Conservation (phyloP, 345 rosid species). For the Euclidium syriacum region DNA sequence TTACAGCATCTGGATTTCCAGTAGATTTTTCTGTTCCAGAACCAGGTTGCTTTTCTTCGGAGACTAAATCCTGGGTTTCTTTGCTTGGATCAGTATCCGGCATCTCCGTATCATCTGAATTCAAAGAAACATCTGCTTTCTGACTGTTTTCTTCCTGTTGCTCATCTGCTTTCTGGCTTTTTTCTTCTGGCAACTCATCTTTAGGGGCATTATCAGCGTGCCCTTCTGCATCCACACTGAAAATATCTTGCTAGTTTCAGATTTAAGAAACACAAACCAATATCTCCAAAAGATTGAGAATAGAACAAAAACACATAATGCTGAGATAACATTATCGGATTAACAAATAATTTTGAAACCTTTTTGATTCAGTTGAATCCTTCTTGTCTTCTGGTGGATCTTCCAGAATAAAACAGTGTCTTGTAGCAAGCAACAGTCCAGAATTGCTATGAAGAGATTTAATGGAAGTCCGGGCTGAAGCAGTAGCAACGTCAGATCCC, state of each 20-base stretch:
- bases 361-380: conserved; percentile 41
- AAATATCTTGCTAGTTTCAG: conserved; percentile 35
- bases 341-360: conserved; percentile 37
- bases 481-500: conserved; percentile 65
- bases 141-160: conserved; percentile 30
- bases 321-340: not conserved
- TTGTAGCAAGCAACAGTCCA: conserved; percentile 67
- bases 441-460: conserved; percentile 55
- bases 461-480: conserved; percentile 60
- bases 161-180: conserved; percentile 34
- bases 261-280: conserved; percentile 9
- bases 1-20: conserved; percentile 25
- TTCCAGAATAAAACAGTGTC: conserved; percentile 85
- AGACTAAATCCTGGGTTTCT: conserved; percentile 35
- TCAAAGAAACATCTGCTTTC: conserved; percentile 28
- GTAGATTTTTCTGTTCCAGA: conserved; percentile 30
- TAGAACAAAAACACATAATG: not conserved
- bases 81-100: conserved; percentile 30
- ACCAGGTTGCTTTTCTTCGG: conserved; percentile 41
- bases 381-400: conserved; percentile 71
- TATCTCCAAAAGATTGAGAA: conserved; percentile 15
- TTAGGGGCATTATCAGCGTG: conserved; percentile 36
- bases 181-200: conserved; percentile 34
- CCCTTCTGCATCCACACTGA: conserved; percentile 45
- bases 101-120: conserved; percentile 28